These are phyloP conservation scores for Curvularia hawaiiensis DNA, from an alignment of 2,329 filamentous ascomycete genomes.

Conservation along the genomic window DNA sequence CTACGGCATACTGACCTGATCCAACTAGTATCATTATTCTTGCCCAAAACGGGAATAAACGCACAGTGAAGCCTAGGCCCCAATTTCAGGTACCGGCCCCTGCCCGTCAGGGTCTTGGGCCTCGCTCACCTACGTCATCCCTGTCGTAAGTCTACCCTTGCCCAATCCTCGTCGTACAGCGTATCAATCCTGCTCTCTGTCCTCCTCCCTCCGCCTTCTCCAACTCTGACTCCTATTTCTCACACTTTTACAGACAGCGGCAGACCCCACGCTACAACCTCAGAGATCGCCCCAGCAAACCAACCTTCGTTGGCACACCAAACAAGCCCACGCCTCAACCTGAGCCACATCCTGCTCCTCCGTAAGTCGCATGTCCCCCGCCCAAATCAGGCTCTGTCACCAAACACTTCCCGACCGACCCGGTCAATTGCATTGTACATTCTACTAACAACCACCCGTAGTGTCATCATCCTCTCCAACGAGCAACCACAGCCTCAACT, in stretches of 20 bases:
- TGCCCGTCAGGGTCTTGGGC: constrained; percentile 20
- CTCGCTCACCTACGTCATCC: constrained; percentile 31
- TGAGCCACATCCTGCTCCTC: constrained; percentile 25
- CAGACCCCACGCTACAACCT: constrained; percentile 15
- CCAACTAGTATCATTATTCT: constrained; percentile 32
- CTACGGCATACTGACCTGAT: background rate
- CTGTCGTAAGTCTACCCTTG: constrained; percentile 26
- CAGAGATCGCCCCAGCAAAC: constrained; percentile 5
- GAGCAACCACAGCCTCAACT: constrained; percentile 11
- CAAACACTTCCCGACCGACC: background rate
- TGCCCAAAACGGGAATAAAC: constrained; percentile 24
- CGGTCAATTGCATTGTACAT: background rate
- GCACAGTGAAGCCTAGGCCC: constrained; percentile 14
- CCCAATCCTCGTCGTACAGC: constrained; percentile 10
- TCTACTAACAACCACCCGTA: constrained; percentile 1
- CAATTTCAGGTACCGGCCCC: constrained; percentile 29
- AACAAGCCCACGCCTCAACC: constrained; percentile 20
- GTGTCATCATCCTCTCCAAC: constrained; percentile 27
- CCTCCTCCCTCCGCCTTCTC: constrained; percentile 1
- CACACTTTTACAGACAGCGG: constrained; percentile 4
- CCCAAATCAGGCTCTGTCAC: background rate
- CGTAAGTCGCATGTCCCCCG: constrained; percentile 12
- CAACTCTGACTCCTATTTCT: background rate
- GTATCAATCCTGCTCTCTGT: constrained; percentile 1
- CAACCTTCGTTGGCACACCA: background rate